Evolutionary conservation across 805 yeast species (phyloP), one percentile per base, ranked within the genome.

Genomic region (Lipomyces oligophaga): DNA sequence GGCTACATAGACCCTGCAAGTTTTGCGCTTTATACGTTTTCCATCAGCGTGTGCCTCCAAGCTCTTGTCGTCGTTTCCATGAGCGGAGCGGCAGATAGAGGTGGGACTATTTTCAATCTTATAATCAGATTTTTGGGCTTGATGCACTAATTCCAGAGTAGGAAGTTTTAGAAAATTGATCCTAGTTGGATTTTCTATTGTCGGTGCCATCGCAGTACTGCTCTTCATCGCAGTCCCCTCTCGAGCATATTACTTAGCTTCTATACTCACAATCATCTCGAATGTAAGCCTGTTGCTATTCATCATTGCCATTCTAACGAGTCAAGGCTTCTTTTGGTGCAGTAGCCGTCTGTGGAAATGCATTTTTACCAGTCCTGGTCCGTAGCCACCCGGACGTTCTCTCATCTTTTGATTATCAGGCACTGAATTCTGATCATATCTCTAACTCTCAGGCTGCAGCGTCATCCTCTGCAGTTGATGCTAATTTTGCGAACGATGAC

Each of bases 261-360:
- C 82, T 0, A 19, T 77, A 0, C 63, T 80, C 13, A 82, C 85
- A 13, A 72, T 83, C 4, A 39, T 79, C 0, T 81, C 86, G 1
- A 84, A 82, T 58, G 71, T 52, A 38, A 3, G 55, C n/a, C 22
- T 15, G 5, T 18, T 16, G 2, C 28, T 11, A 10, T 24, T 34
- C 31, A 5, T 26, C 30, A 26, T 8, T 10, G 30, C 30, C 30
- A 8, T 26, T 8, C 13, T 26, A 26, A 26, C 30, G 13, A 26
- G 8, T 13, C 13, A 26, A 50, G 55, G 38, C 82, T 13, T 76
- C 83, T 19, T 84, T 77, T 63, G 94, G 94, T 0, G 85, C 83
- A 6, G 86, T 81, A 2, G 80, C 80, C 45, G 90, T 84, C 8
- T 82, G 88, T 55, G 89, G 88, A 5, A 85, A 84, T 62, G 80